A percentile compares a stretch with the other conserved stretches of the same genome.
Evolutionary conservation across 2,329 filamentous ascomycete genomes (phyloP).

Genomic region (Xylariales sp.): DNA sequence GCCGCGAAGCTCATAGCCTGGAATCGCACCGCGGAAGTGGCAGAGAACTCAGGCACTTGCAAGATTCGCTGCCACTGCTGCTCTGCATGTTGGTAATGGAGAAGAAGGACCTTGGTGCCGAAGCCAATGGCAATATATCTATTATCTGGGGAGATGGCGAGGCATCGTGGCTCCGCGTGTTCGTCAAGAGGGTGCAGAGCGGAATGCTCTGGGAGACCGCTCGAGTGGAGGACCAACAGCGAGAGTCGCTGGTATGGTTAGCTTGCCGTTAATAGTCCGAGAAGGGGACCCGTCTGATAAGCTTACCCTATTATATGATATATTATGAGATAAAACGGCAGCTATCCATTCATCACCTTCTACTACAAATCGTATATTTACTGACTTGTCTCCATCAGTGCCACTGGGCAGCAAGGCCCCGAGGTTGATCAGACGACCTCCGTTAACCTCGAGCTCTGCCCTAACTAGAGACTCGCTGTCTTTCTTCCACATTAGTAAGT

Average conservation of each 20-base stretch:
- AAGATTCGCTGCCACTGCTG: slow-evolving; percentile 3
- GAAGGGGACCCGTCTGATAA: too few species aligned
- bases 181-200: slow-evolving; percentile 4
- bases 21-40: background rate
- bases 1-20: slow-evolving; percentile 3
- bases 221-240: slow-evolving; percentile 6
- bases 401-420: background rate
- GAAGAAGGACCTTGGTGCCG: slow-evolving; percentile 4
- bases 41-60: slow-evolving; percentile 5
- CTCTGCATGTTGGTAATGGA: background rate
- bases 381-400: background rate
- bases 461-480: background rate
- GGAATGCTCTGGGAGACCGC: slow-evolving; percentile 5
- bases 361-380: slow-evolving; percentile 4
- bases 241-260: slow-evolving; percentile 1
- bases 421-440: background rate
- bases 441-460: background rate
- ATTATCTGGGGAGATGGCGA: slow-evolving; percentile 6
- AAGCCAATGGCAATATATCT: slow-evolving; percentile 6
- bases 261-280: background rate
- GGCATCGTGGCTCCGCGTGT: slow-evolving; percentile 1
- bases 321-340: slow-evolving; percentile 4
- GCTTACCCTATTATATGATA: slow-evolving; percentile 6
- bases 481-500: background rate
- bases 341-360: slow-evolving; percentile 7